phyloP scores from a whole-genome alignment of 208 protist species.

The Trypanosoma congolense region DNA sequence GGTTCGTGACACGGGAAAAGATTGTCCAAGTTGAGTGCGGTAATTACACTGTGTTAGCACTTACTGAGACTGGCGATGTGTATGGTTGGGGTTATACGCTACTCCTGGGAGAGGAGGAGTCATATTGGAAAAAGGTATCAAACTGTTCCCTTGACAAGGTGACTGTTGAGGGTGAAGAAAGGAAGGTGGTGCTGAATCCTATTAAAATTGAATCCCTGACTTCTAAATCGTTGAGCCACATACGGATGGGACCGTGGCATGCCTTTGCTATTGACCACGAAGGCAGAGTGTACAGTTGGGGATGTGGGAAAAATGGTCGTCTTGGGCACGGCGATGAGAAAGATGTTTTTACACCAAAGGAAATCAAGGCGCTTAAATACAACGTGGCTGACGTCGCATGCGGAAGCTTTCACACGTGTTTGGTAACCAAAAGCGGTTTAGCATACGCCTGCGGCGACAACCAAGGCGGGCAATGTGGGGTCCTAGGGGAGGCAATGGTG shows the following conservation, averaged over 20 bases:
- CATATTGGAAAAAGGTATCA: slow-evolving; percentile 17
- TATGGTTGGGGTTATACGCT: slow-evolving; percentile 66
- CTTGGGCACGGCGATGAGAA: slow-evolving; percentile 68
- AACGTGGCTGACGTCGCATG: slow-evolving; percentile 62
- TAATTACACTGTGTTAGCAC: slow-evolving; percentile 63
- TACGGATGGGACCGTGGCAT: slow-evolving; percentile 79
- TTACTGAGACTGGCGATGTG: slow-evolving; percentile 47
- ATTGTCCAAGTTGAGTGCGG: slow-evolving; percentile 57
- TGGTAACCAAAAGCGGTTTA: slow-evolving; percentile 45
- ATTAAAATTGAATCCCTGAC: slow-evolving; percentile 27
- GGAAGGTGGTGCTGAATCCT: slow-evolving; percentile 28
- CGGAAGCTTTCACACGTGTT: slow-evolving; percentile 77
- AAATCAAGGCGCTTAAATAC: slow-evolving; percentile 26
- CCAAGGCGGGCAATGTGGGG: slow-evolving; percentile 69
- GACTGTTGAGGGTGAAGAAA: slow-evolving; percentile 1
- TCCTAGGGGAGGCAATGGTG: slow-evolving; percentile 41
- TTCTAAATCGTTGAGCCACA: slow-evolving; percentile 27
- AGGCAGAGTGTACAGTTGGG: slow-evolving; percentile 73
- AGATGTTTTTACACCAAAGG: slow-evolving; percentile 35
- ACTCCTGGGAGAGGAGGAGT: slow-evolving; percentile 50
- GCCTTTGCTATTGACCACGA: slow-evolving; percentile 43
- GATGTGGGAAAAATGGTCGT: slow-evolving; percentile 66
- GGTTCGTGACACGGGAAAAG: slow-evolving; percentile 34
- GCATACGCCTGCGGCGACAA: slow-evolving; percentile 79
- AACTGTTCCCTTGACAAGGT: slow-evolving; percentile 1